Conservation (phyloP, 2,329 filamentous ascomycete species). For the Didymella exigua region DNA sequence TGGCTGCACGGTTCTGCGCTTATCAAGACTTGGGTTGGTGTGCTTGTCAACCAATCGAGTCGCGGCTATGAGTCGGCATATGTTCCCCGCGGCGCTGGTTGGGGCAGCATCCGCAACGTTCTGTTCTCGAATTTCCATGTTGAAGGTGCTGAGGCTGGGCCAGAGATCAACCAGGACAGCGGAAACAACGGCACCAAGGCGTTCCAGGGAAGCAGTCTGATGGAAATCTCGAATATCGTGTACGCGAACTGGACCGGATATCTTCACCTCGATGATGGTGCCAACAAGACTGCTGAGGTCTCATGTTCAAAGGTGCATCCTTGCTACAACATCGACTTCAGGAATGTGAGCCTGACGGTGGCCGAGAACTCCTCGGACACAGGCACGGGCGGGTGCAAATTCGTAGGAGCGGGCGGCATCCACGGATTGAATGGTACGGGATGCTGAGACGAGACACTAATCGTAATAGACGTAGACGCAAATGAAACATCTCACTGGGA, state of each 20-base stretch:
- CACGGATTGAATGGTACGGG: not conserved
- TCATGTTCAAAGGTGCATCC: conserved; percentile 3
- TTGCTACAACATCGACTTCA: conserved; percentile 1
- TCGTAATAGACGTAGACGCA: not conserved
- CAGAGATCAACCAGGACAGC: conserved; percentile 9
- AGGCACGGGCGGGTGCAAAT: not conserved
- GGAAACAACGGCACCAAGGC: conserved; percentile 2
- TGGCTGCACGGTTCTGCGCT: conserved; percentile 7
- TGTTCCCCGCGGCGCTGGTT: conserved; percentile 2
- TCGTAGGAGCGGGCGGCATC: not conserved
- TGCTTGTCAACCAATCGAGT: conserved; percentile 5
- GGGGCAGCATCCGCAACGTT: conserved; percentile 1
- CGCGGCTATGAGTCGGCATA: conserved; percentile 4
- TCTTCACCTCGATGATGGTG: not conserved
- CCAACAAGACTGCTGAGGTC: not conserved
- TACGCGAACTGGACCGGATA: conserved; percentile 4
- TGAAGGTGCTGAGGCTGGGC: conserved; percentile 6
- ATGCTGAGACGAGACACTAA: not conserved
- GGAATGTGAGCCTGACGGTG: not conserved
- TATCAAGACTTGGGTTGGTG: conserved; percentile 4
- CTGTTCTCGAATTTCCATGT: conserved; percentile 3
- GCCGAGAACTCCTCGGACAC: not conserved
- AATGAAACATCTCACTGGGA: not conserved
- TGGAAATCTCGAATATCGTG: conserved; percentile 1
- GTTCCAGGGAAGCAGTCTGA: conserved; percentile 3